Percentiles rank a stretch among this genome's conserved stretches.
phyloP scores from a whole-genome alignment of 768 basidiomycete genomes.

The Mrakia blollopis region DNA sequence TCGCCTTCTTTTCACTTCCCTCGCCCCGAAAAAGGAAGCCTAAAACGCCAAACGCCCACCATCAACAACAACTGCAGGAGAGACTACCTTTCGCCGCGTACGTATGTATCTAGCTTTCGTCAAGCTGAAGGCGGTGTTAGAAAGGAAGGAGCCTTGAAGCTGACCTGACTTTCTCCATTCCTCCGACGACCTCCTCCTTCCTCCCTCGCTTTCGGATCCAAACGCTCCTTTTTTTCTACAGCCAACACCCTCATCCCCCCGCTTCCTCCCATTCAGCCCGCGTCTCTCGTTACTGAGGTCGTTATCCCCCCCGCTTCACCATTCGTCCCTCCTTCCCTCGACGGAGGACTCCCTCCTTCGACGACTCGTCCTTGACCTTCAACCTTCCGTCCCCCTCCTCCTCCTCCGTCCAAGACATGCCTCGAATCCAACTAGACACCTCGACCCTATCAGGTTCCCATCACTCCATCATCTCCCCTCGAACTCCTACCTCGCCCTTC shows the following conservation, averaged over 20 bases:
- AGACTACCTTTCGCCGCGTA: no score
- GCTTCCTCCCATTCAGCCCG: background rate
- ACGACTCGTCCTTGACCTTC: background rate
- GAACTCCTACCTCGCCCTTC: background rate
- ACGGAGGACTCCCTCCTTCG: background rate
- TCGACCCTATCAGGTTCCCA: background rate
- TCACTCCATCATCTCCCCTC: background rate
- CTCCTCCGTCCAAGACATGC: no score
- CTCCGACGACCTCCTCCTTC: no score
- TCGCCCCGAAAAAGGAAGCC: no score
- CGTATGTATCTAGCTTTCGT: no score
- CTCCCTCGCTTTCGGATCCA: background rate
- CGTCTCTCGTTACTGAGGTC: background rate
- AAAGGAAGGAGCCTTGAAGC: no score
- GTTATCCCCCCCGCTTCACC: background rate
- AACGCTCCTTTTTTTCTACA: background rate
- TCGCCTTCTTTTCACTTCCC: no score
- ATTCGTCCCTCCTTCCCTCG: background rate
- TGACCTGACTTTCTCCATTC: no score
- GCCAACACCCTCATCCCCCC: background rate
- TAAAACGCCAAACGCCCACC: no score
- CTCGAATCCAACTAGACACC: conserved; percentile 1
- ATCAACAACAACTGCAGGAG: no score
- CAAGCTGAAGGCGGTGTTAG: no score
- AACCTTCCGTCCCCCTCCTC: background rate